Conservation (phyloP, 257 asterid genomes). For the Scutellaria baicalensis region DNA sequence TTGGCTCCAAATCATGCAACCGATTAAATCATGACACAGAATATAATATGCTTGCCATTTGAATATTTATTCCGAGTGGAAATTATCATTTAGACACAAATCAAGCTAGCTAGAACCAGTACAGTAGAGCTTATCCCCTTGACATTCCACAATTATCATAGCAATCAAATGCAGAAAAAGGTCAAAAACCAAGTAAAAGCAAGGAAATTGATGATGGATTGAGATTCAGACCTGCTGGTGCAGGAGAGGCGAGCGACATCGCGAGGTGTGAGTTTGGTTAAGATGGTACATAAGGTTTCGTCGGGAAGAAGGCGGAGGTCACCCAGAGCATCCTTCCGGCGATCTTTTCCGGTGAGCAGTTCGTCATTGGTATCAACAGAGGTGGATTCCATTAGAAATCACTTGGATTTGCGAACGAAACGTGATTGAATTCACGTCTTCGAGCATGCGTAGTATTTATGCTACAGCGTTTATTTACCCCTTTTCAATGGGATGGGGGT, state of each 20-base stretch:
- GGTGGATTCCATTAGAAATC: constrained; percentile 22
- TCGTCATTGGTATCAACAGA: constrained; percentile 3
- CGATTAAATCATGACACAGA: neutral
- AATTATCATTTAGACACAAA: neutral
- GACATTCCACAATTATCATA: neutral
- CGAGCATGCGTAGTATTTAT: constrained; percentile 24
- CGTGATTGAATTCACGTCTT: neutral
- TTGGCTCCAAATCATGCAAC: neutral
- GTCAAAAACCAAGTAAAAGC: neutral
- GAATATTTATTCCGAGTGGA: neutral
- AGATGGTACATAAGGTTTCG: constrained; percentile 48
- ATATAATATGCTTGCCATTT: neutral
- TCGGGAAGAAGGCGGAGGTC: constrained; percentile 68
- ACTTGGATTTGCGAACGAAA: neutral
- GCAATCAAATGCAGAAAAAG: neutral
- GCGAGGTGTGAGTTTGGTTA: constrained; percentile 54
- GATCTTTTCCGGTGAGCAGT: constrained; percentile 36
- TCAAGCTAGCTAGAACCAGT: neutral
- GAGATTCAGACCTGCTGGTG: constrained; percentile 66
- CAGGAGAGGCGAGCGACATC: constrained; percentile 86
- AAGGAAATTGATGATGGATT: neutral
- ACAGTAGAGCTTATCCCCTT: neutral
- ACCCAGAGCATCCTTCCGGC: constrained; percentile 78
- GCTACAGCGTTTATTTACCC: constrained; percentile 9
- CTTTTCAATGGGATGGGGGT: neutral